Conservation (phyloP, 2,329 filamentous ascomycete genomes). For the Phaeoacremonium minimum region DNA sequence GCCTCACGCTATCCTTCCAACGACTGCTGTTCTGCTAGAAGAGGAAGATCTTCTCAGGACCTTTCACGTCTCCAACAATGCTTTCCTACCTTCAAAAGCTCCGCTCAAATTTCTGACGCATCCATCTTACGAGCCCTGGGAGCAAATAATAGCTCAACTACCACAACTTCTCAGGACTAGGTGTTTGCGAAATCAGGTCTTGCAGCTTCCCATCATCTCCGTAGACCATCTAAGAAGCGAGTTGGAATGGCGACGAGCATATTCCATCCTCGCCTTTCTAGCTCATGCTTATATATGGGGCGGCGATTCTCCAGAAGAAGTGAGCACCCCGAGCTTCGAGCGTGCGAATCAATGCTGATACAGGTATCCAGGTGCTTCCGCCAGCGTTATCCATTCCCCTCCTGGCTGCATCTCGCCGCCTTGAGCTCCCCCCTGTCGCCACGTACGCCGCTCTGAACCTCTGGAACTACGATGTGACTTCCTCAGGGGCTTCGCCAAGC, state of each 20-base stretch:
- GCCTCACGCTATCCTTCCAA: slow-evolving; percentile 37
- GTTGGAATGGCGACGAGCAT: slow-evolving; percentile 77
- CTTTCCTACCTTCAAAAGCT: slow-evolving; percentile 71
- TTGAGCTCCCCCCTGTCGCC: slow-evolving; percentile 83
- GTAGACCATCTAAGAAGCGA: slow-evolving; percentile 59
- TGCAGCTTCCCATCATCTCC: slow-evolving; percentile 65
- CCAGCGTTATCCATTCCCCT: slow-evolving; percentile 75
- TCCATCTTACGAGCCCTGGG: slow-evolving; percentile 77
- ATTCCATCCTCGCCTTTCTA: slow-evolving; percentile 73
- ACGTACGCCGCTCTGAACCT: slow-evolving; percentile 83
- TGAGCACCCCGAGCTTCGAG: slow-evolving; percentile 27
- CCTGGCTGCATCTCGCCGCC: slow-evolving; percentile 62
- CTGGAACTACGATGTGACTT: slow-evolving; percentile 89
- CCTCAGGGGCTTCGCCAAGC: slow-evolving; percentile 48
- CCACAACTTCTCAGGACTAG: slow-evolving; percentile 62
- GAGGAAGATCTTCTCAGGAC: slow-evolving; percentile 18
- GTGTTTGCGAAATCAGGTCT: slow-evolving; percentile 58
- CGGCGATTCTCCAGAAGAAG: slow-evolving; percentile 68
- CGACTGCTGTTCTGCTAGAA: slow-evolving; percentile 15
- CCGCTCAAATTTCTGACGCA: slow-evolving; percentile 64
- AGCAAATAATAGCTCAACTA: slow-evolving; percentile 63
- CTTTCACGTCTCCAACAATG: slow-evolving; percentile 48
- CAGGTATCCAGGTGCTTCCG: slow-evolving; percentile 59
- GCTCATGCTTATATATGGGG: slow-evolving; percentile 90
- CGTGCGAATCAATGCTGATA: no score